These are phyloP conservation scores for Aspergillus pseudoglaucus DNA, from an alignment of 2,329 filamentous ascomycete genomes.

Conservation along the genomic window DNA sequence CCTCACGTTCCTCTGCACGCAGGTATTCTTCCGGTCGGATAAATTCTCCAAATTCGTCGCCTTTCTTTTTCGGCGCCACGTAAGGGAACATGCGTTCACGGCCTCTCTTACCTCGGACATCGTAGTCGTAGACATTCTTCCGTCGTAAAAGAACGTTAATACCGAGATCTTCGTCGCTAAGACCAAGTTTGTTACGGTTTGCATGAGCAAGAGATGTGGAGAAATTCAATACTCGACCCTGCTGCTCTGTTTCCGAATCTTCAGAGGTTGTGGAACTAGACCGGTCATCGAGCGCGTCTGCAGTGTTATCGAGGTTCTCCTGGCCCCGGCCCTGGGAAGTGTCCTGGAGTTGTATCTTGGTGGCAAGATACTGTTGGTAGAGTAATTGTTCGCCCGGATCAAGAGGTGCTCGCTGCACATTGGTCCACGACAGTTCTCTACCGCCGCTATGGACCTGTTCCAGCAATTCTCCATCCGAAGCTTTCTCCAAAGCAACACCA, in stretches of 20 bases:
- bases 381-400: slow-evolving; percentile 68
- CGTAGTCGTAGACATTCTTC: slow-evolving; percentile 88
- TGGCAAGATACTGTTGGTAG: slow-evolving; percentile 90
- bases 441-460: slow-evolving; percentile 63
- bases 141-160: slow-evolving; percentile 84
- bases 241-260: slow-evolving; percentile 81
- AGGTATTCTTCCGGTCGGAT: slow-evolving; percentile 93
- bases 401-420: slow-evolving; percentile 59
- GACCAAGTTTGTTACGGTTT: slow-evolving; percentile 74
- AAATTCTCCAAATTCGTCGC: slow-evolving; percentile 87
- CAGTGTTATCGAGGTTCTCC: slow-evolving; percentile 65
- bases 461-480: slow-evolving; percentile 50
- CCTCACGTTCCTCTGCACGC: slow-evolving; percentile 82
- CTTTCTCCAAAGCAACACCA: slow-evolving; percentile 54
- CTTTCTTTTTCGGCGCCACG: slow-evolving; percentile 67
- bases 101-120: slow-evolving; percentile 84
- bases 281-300: slow-evolving; percentile 65
- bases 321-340: slow-evolving; percentile 66
- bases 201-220: slow-evolving; percentile 79
- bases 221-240: slow-evolving; percentile 85
- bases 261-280: slow-evolving; percentile 84
- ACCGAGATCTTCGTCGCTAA: slow-evolving; percentile 85
- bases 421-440: slow-evolving; percentile 53
- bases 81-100: slow-evolving; percentile 89
- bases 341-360: slow-evolving; percentile 78